Evolutionary conservation across 345 rosid genomes (phyloP).

Genomic region (Hevea brasiliensis): DNA sequence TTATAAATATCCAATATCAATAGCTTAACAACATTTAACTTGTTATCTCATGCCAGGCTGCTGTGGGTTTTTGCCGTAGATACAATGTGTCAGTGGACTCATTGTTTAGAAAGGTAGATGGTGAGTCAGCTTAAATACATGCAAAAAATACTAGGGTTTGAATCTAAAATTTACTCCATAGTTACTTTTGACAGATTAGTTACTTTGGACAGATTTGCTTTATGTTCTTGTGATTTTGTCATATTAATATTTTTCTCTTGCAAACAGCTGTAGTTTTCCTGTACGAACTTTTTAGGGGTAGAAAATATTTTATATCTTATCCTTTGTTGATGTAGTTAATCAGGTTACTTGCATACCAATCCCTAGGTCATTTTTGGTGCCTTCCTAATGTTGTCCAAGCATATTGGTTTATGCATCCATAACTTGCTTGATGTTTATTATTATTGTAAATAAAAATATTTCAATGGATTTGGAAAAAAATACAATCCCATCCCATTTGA

Average conservation of each 20-base stretch:
- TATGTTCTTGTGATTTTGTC: background rate
- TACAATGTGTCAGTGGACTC: conserved; percentile 60
- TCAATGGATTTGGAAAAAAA: background rate
- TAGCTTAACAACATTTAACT: conserved; percentile 9
- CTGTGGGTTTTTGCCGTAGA: conserved; percentile 91
- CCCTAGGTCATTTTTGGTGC: background rate
- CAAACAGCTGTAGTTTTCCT: background rate
- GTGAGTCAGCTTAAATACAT: conserved; percentile 47
- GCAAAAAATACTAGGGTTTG: background rate
- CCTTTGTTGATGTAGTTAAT: background rate
- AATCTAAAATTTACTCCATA: background rate
- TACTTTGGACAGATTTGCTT: background rate
- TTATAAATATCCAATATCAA: background rate
- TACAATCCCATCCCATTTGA: background rate
- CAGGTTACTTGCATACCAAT: background rate
- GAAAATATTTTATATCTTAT: background rate
- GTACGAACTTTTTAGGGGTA: background rate
- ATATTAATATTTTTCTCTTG: background rate
- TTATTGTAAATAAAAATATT: background rate
- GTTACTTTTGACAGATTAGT: background rate
- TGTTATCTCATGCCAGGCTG: conserved; percentile 61
- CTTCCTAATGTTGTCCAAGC: background rate
- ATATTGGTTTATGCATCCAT: background rate
- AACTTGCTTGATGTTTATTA: background rate
- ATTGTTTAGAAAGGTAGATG: conserved; percentile 62